Base-by-base conservation (phyloP, 306 rosid species). In the Rosa rugosa region DNA sequence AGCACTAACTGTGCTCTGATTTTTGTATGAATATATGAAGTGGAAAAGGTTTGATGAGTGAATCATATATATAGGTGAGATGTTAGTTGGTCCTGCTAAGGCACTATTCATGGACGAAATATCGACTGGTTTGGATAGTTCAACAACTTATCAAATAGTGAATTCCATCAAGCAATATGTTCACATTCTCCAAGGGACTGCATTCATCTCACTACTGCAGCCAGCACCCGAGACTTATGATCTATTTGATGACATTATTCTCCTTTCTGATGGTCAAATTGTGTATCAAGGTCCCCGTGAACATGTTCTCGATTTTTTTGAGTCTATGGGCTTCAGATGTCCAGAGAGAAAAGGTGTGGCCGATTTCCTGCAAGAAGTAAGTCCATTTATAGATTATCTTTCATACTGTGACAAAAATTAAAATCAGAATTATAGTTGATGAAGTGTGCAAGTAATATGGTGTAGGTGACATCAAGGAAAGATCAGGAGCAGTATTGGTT, bases 31-130 rank as follows among this genome's bases (percentile, higher is more conserved):
- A 63, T 62, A 13, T 62, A 0, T 72, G 11, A 36, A 34, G 27
- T 72, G 34, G 46, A 8, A 72, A 51, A 75, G 34, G 45, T 34
- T 64, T 50, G 49, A 49, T 50, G 7, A 49, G 11, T 65, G 57
- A 53, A 38, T 17, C 25, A 57, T 40, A 4, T 18, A 1, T 69
- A 16, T 41, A 86, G 92, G 90, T 47, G 92, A 89, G 62, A 86
- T 86, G 87, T 46, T 89, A 14, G 92, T 89, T 71, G 92, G 92
- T 81, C 88, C 90, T 62, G 42, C 84, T n/a, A 89, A 70, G 50
- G 90, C 87, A 38, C 45, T 89, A 47, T 86, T 89, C 82, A 86
- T 89, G 92, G 92, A 89, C 63, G 92, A 86, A 74, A 89, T 89
- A 80, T 89, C 92, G 0, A 86, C 90, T 64, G 90, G 90, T 38